Evolutionary conservation across 2,329 filamentous ascomycete species (phyloP), one percentile per base, ranked within the genome.

Genomic region (Scytalidium lignicola): DNA sequence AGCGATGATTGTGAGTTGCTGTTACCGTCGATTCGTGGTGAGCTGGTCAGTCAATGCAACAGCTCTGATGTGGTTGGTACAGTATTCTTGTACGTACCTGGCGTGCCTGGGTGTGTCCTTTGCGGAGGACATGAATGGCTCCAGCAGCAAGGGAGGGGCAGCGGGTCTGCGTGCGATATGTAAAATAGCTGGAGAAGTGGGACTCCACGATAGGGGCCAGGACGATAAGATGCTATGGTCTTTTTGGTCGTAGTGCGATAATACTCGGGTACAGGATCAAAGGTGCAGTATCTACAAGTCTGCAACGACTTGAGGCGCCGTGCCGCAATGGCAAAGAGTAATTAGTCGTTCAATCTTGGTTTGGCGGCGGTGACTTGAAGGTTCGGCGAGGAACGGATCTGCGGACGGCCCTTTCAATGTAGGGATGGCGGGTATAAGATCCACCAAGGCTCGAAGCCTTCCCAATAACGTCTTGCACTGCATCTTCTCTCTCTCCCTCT

Each of bases 401-500:
- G 7, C 32, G 23, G 23, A 26, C 23, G 23, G 23, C 23, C n/a
- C n/a, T n/a, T n/a, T n/a, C n/a, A 28, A 13, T 13, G 26, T 28
- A 28, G 26, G 26, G 26, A 28, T 28, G 26, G 26, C 26, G 10
- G 23, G 5, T 26, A 10, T 10, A 26, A 26, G 23, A 26, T 26
- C 23, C 10, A 26, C 23, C 23, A 26, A 26, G 23, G 6, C 10
- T 26, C 23, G n/a, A n/a, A 26, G 23, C 5, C 23, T 10, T 26
- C 23, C 10, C 10, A 26, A 26, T 26, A 10, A 26, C 10, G 23
- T 26, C 6, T 10, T 5, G 10, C 6, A 26, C 23, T 6, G 10
- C 23, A 5, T 26, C 23, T 26, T 26, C 23, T 6, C 23, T 6
- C 23, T 44, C 62, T 58, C 55, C 59, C 22, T 62, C 65, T 13